Percentiles rank a stretch among this genome's conserved stretches.
phyloP scores from a whole-genome alignment of 768 basidiomycete species.

The Pleurotus sapidus region DNA sequence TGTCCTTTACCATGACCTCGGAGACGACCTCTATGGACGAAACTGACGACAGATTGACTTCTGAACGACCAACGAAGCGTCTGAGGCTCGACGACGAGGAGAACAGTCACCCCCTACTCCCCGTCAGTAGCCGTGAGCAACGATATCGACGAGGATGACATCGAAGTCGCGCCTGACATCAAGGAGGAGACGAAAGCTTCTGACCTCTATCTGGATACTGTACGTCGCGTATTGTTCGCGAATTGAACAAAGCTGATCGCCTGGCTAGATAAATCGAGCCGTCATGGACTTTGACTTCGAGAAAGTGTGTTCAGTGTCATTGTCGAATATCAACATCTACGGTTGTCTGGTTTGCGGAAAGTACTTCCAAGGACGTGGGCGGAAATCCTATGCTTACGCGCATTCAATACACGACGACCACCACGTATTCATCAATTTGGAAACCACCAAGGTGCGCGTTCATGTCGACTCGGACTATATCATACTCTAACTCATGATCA shows the following conservation, averaged over 20 bases:
- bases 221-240: constrained; percentile 32
- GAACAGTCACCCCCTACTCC: constrained; percentile 5
- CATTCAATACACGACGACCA: constrained; percentile 98
- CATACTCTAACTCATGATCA: constrained; percentile 28
- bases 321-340: constrained; percentile 96
- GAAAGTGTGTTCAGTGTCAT: constrained; percentile 95
- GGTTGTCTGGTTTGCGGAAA: constrained; percentile 98
- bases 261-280: constrained; percentile 77
- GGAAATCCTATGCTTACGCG: constrained; percentile 91
- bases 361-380: constrained; percentile 97
- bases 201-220: constrained; percentile 94
- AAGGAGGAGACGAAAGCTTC: constrained; percentile 50
- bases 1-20: background rate
- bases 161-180: constrained; percentile 21
- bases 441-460: constrained; percentile 77
- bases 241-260: background rate
- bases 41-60: background rate
- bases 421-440: constrained; percentile 96
- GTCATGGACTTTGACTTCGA: constrained; percentile 98
- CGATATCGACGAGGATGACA: constrained; percentile 32
- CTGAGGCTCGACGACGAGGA: constrained; percentile 11
- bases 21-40: background rate
- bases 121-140: background rate
- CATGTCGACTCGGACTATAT: constrained; percentile 10
- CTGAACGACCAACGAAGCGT: constrained; percentile 9